Conservation (phyloP, 345 rosid species). For the Salix purpurea region DNA sequence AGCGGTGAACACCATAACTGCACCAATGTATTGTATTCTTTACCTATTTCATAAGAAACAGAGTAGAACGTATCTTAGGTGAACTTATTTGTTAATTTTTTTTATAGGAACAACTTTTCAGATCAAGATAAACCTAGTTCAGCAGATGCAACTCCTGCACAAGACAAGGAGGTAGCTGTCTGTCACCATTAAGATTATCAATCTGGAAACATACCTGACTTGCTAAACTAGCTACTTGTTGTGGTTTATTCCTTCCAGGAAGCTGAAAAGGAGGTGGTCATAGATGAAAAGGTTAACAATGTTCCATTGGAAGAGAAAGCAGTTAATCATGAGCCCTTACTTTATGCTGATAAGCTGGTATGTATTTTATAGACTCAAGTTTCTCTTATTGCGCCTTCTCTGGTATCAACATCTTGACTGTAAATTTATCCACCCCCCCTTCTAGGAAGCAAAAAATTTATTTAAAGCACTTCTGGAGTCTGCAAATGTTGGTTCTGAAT, state of each 20-base stretch:
- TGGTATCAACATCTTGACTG: slow-evolving; percentile 8
- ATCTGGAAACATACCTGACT: slow-evolving; percentile 1
- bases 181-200: neutral
- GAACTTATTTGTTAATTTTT: slow-evolving; percentile 11
- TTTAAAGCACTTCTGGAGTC: slow-evolving; percentile 82
- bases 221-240: slow-evolving; percentile 12
- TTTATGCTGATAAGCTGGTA: slow-evolving; percentile 70
- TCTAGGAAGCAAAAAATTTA: slow-evolving; percentile 76
- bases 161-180: slow-evolving; percentile 35
- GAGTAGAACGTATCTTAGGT: slow-evolving; percentile 16
- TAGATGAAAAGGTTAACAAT: slow-evolving; percentile 38
- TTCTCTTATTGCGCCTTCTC: slow-evolving; percentile 11
- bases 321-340: slow-evolving; percentile 45
- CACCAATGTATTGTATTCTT: slow-evolving; percentile 45
- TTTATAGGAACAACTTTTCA: slow-evolving; percentile 30
- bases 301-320: slow-evolving; percentile 51
- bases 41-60: neutral
- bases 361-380: slow-evolving; percentile 5
- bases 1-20: slow-evolving; percentile 22
- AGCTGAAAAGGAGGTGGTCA: slow-evolving; percentile 35
- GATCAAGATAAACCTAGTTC: slow-evolving; percentile 29
- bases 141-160: slow-evolving; percentile 28
- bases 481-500: slow-evolving; percentile 78
- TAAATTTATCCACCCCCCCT: slow-evolving; percentile 4
- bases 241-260: slow-evolving; percentile 34